Evolutionary conservation across 2,329 filamentous ascomycete species (phyloP), one percentile per base, ranked within the genome.

Genomic region (Colletotrichum musae): DNA sequence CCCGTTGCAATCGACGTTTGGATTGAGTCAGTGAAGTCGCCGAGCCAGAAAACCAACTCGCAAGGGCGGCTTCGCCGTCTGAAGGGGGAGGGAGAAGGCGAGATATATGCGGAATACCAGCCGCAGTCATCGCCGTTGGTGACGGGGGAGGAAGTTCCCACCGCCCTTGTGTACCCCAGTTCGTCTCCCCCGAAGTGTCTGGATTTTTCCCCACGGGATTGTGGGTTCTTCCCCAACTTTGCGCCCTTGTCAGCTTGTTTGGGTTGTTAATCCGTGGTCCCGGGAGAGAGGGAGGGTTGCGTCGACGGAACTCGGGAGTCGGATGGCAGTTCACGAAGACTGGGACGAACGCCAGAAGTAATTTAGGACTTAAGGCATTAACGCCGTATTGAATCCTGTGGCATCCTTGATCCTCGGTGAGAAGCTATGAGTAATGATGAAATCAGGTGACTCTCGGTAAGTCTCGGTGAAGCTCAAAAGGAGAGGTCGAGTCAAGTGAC

Each of bases 231-330:
- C 62, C 66, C 56, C 56, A 61, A 57, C 41, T 52, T 68, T 36
- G 39, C 51, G 50, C 36, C 36, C 41, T 47, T 15, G 13, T 32
- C 36, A 54, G 26, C 26, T 69, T 45, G 43, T 3, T 45, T 51
- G 12, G 51, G 43, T 51, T 43, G 12, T 15, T 4, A 21, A 43
- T 16, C 48, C 24, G n/a, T 16, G 4, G 6, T 39, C 26, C 36
- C 24, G 36, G 32, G 21, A 18, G 41, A 41, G 24, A n/a, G 43
- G 13, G 21, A 21, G 16, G 9, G 47, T 50, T 24, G 16, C 21
- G 9, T 32, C 57, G 24, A 41, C 62, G 56, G 67, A 66, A 67
- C 67, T 57, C 67, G 67, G 67, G 62, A 70, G 63, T 66, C 67
- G 62, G 62, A 70, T 52, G 62, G n/a, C 67, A 67, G 36, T 15